These are phyloP conservation scores for Orobanche coerulescens DNA, from an alignment of 257 asterid species.

Conservation along the genomic window DNA sequence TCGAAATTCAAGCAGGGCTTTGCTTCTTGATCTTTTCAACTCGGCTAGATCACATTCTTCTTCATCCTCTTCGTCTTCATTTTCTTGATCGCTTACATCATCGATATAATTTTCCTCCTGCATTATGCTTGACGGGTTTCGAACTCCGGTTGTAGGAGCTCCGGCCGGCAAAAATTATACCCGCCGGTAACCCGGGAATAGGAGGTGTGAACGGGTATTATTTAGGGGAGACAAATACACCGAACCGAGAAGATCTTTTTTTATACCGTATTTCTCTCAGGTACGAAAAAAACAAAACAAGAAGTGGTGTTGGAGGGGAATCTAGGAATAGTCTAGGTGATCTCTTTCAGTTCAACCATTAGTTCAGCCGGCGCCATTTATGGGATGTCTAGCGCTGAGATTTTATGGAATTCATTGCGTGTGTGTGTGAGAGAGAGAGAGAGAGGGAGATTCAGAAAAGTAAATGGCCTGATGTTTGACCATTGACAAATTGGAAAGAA, in stretches of 20 bases:
- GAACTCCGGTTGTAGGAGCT: conserved; percentile 21
- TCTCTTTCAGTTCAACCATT: conserved; percentile 8
- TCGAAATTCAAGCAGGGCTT: conserved; percentile 47
- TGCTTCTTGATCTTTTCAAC: conserved; percentile 20
- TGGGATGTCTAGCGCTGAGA: conserved; percentile 17
- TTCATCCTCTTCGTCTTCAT: neutral
- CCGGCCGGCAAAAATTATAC: conserved; percentile 26
- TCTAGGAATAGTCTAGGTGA: conserved; percentile 18
- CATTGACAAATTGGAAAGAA: neutral
- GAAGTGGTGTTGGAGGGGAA: conserved; percentile 16
- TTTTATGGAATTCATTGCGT: neutral
- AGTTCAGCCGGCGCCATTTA: conserved; percentile 21
- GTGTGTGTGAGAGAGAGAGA: neutral
- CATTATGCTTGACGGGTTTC: conserved; percentile 22
- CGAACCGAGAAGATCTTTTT: no score
- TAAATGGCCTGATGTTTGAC: conserved; percentile 4
- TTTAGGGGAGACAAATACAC: conserved; percentile 10
- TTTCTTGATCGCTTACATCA: conserved; percentile 17
- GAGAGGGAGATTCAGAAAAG: neutral
- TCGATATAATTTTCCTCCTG: conserved; percentile 25
- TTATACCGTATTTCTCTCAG: neutral
- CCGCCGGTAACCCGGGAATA: conserved; percentile 24
- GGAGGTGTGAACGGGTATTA: neutral
- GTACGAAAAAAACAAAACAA: neutral
- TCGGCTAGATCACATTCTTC: conserved; percentile 20